Conservation (phyloP, 805 yeast species). For the Candida insectorum region DNA sequence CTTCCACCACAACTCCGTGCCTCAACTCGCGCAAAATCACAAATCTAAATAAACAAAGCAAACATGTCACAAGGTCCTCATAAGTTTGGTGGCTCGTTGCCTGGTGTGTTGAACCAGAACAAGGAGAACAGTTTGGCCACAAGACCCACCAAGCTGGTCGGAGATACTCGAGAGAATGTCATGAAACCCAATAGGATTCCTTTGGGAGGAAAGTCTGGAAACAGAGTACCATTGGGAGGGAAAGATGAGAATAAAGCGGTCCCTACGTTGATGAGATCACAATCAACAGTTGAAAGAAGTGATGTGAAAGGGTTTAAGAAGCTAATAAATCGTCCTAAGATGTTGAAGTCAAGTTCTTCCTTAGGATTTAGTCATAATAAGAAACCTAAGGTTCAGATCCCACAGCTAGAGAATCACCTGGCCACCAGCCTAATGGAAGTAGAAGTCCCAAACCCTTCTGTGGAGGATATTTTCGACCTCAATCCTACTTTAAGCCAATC, state of each 20-base stretch:
- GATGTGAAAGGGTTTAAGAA: conserved; percentile 1
- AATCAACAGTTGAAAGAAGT: conserved; percentile 16
- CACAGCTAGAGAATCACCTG: no score
- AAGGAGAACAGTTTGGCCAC: no score
- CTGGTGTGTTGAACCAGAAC: background rate
- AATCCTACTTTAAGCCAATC: conserved; percentile 1
- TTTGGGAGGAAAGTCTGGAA: background rate
- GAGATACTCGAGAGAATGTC: no score
- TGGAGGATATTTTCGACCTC: background rate
- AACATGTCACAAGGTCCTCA: background rate
- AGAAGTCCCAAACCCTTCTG: background rate
- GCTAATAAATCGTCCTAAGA: conserved; percentile 18
- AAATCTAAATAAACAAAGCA: background rate
- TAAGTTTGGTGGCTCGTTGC: background rate
- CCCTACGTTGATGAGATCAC: conserved; percentile 29
- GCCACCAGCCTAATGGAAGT: no score
- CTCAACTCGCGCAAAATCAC: background rate
- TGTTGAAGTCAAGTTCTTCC: conserved; percentile 34
- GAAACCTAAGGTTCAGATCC: conserved; percentile 1
- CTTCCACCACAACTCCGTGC: no score
- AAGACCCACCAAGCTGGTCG: no score
- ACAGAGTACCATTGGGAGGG: conserved; percentile 38
- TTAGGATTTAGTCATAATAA: conserved; percentile 29
- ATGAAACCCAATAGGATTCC: conserved; percentile 2
- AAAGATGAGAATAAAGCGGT: conserved; percentile 30